Evolutionary conservation across 345 rosid species (phyloP).

Genomic region (Eucalyptus pumila): DNA sequence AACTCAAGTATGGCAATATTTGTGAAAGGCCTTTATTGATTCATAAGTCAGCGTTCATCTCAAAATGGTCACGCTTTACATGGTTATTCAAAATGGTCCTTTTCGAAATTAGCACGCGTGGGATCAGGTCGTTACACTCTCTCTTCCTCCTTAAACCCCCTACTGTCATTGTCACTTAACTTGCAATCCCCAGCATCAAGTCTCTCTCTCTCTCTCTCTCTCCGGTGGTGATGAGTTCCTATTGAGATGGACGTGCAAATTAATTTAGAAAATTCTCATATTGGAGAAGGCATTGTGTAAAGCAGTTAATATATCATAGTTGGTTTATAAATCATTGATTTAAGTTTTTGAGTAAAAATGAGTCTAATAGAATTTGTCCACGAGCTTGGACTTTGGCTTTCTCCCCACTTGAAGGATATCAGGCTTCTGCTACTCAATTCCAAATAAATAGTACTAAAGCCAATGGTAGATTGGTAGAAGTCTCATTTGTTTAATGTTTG

Average conservation of each 20-base stretch:
- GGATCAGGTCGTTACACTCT: neutral
- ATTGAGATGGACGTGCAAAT: neutral
- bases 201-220: neutral
- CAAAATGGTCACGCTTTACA: neutral
- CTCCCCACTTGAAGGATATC: neutral
- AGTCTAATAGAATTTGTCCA: neutral
- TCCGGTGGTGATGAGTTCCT: neutral
- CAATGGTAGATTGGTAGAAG: neutral
- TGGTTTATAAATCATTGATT: neutral
- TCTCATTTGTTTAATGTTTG: neutral
- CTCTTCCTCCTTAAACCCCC: neutral
- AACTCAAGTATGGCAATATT: neutral
- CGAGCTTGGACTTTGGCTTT: neutral
- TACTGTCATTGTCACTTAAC: neutral
- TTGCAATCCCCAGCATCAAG: neutral
- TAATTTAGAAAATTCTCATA: neutral
- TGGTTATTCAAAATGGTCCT: neutral
- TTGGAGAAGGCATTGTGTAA: neutral
- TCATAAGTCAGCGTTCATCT: neutral
- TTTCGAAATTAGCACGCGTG: neutral
- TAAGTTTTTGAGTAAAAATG: neutral
- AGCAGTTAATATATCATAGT: neutral
- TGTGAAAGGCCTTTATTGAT: neutral
- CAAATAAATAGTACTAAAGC: neutral
- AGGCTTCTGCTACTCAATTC: accelerated